Percentiles rank a stretch among this genome's conserved stretches.
Evolutionary conservation across 306 rosid genomes (phyloP).

Genomic region (Betula pendula): DNA sequence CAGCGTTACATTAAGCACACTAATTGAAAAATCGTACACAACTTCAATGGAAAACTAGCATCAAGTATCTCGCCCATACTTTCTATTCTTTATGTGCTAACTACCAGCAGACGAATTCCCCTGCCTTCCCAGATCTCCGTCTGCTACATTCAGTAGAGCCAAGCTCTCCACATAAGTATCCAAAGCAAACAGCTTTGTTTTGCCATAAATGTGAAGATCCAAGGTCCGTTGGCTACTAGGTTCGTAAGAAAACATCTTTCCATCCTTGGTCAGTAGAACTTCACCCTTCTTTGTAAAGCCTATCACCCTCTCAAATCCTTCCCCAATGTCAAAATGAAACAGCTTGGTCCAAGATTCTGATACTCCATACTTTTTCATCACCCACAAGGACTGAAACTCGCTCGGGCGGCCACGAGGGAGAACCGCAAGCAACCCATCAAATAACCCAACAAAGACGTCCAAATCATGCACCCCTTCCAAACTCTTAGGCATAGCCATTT

Average conservation of each 20-base stretch:
- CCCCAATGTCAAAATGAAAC: neutral
- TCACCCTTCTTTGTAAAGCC: neutral
- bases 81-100: neutral
- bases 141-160: neutral
- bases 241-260: neutral
- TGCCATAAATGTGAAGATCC: neutral
- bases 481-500: neutral
- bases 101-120: too few species aligned
- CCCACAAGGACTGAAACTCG: neutral
- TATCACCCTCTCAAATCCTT: neutral
- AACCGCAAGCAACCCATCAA: constrained; percentile 2
- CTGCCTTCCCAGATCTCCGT: neutral
- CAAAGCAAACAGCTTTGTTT: neutral
- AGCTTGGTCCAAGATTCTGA: neutral
- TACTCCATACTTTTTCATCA: constrained; percentile 1
- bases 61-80: neutral
- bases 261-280: neutral
- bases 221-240: neutral
- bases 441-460: neutral
- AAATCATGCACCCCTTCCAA: neutral
- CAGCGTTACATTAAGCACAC: too few species aligned
- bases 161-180: neutral
- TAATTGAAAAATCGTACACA: too few species aligned
- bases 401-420: neutral
- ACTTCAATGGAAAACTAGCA: too few species aligned